phyloP scores from a whole-genome alignment of 257 asterid species.

The Rhazya stricta region DNA sequence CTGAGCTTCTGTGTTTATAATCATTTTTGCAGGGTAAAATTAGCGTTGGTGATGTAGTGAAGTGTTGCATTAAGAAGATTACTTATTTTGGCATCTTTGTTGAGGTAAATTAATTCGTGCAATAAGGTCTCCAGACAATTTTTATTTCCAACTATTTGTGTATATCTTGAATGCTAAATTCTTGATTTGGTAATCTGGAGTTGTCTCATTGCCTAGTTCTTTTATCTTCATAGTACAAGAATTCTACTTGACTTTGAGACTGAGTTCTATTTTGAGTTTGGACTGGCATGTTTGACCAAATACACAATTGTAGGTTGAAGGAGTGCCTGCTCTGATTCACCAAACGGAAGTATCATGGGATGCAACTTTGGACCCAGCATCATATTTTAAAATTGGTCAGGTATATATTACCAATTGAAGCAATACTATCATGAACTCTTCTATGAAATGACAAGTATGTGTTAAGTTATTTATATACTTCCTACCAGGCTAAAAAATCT shows the following conservation, averaged over 20 bases:
- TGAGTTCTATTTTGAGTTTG: not conserved
- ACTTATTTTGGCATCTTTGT: conserved; percentile 90
- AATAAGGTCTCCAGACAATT: conserved; percentile 1
- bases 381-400: conserved; percentile 89
- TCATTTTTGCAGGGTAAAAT: conserved; percentile 56
- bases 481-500: not conserved
- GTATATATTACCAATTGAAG: conserved; percentile 28
- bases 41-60: conserved; percentile 78
- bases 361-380: conserved; percentile 75
- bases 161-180: conserved; percentile 3
- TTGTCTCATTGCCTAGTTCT: not conserved
- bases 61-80: conserved; percentile 79
- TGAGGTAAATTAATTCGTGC: conserved; percentile 49
- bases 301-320: conserved; percentile 64
- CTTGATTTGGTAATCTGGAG: not conserved
- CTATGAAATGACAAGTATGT: no score
- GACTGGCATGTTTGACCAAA: conserved; percentile 11
- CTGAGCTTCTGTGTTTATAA: conserved; percentile 7
- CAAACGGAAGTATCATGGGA: conserved; percentile 98
- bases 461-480: not conserved
- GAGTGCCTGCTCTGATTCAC: conserved; percentile 87
- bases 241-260: not conserved
- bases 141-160: not conserved
- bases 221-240: not conserved
- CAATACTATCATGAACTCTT: not conserved